A percentile compares a stretch with the other conserved stretches of the same genome.
Conservation (phyloP, 176 grass and related monocot species). For the Sorghum bicolor region DNA sequence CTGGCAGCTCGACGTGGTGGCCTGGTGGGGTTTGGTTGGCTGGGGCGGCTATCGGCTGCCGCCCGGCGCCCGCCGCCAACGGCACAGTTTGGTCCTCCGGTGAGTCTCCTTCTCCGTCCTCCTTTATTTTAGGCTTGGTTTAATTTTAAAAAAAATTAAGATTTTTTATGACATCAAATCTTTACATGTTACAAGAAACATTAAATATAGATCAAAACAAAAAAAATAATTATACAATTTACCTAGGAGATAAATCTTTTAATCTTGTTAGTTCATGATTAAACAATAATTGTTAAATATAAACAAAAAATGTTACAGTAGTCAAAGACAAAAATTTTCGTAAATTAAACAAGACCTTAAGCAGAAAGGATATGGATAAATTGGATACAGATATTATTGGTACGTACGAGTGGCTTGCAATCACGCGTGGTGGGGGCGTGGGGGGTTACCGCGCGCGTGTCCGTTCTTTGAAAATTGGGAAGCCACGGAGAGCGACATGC, state of each 20-base stretch:
- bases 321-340: too few species aligned
- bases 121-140: too few species aligned
- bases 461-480: not conserved
- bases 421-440: not conserved
- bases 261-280: too few species aligned
- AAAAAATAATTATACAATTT: too few species aligned
- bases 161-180: too few species aligned
- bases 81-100: not conserved
- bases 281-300: too few species aligned
- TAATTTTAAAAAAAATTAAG: too few species aligned
- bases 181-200: too few species aligned
- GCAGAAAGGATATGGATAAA: not conserved
- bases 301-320: too few species aligned
- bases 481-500: not conserved
- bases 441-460: not conserved
- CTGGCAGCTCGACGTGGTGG: not conserved
- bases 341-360: too few species aligned
- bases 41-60: not conserved
- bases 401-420: not conserved
- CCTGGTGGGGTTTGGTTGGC: not conserved
- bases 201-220: too few species aligned
- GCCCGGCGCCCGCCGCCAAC: not conserved
- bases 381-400: not conserved
- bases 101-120: not conserved
- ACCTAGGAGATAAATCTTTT: too few species aligned